Base-by-base conservation (phyloP, 2,329 filamentous ascomycete species). In the Cordyceps farinosa region DNA sequence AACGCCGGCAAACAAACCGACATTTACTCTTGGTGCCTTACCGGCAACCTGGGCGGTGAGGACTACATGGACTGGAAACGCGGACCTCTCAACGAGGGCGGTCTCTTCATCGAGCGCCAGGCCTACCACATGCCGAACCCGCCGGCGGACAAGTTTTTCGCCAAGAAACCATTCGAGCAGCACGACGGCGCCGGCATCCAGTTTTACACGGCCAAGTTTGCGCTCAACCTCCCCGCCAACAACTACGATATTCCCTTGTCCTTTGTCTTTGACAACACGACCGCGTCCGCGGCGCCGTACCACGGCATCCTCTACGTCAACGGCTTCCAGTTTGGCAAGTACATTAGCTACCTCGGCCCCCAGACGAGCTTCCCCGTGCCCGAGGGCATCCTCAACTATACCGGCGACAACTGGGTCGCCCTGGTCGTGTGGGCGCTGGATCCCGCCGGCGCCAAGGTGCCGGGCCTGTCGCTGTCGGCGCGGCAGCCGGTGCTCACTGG, bases 291-390 rank as follows among this genome's bases (percentile, higher is more conserved):
- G 0, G 55, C 64, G 1, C 66, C 67, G 3, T 87, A 87, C 67
- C 78, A 87, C 38, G 83, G 77, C 2, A 84, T 88, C 74, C 71
- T 91, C 6, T 91, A 82, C 67, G 83, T 91, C 55, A 91, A 91
- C 69, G 88, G 89, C 2, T 91, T 85, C 74, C 87, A 90, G 74
- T 90, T 85, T 65, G 76, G 77, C 57, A 75, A 76, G 67, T 76
- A 71, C 52, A 74, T 84, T 5, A 86, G 84, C 68, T 87, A 90
- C 67, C 76, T 91, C 29, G 89, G 89, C 0, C 89, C 89, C 4
- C 88, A 91, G 76, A 84, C 80, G 0, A 78, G 73, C 4, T 91
- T 85, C 74, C 88, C 88, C 4, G 84, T 91, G 8, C 88, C 89
- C 0, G 82, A 89, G 74, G 87, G 87, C 29, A 76, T 91, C 36